phyloP scores from a whole-genome alignment of 805 yeast genomes.

The Barnettozyma botsteinii region DNA sequence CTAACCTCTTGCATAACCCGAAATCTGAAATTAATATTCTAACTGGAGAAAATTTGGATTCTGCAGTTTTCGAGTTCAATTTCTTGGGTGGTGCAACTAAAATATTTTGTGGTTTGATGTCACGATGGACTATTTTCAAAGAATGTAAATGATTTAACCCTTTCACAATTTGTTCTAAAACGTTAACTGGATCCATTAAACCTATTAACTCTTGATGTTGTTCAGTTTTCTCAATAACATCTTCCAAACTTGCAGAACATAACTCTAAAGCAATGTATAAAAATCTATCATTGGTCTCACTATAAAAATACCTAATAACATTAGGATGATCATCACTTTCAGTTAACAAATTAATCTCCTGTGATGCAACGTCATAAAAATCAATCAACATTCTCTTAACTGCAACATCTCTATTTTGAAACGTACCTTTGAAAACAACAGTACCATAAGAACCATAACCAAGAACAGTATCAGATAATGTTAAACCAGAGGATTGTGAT shows the following conservation, averaged over 20 bases:
- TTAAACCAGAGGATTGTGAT: conserved; percentile 33
- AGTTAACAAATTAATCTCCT: conserved; percentile 79
- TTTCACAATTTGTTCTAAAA: conserved; percentile 68
- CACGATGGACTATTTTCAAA: conserved; percentile 89
- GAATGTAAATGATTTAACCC: conserved; percentile 87
- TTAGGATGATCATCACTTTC: conserved; percentile 97
- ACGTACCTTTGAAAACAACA: conserved; percentile 83
- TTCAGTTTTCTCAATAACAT: conserved; percentile 55
- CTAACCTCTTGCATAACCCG: conserved; percentile 90
- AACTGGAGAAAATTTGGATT: conserved; percentile 35
- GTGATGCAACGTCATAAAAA: conserved; percentile 90
- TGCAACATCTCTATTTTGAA: conserved; percentile 92
- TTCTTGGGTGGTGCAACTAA: conserved; percentile 69
- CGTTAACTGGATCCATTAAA: conserved; percentile 43
- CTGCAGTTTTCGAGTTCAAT: conserved; percentile 22
- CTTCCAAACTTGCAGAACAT: conserved; percentile 86
- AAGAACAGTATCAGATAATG: conserved; percentile 65
- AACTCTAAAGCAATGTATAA: conserved; percentile 89
- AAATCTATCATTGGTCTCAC: conserved; percentile 84
- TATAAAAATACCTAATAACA: conserved; percentile 87
- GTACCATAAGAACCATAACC: conserved; percentile 98
- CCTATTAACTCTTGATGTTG: conserved; percentile 34
- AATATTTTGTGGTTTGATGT: conserved; percentile 90
- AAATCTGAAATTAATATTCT: conserved; percentile 88
- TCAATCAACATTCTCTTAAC: conserved; percentile 91